phyloP scores from a whole-genome alignment of 2,329 filamentous ascomycete genomes.

The Geosmithia flava region DNA sequence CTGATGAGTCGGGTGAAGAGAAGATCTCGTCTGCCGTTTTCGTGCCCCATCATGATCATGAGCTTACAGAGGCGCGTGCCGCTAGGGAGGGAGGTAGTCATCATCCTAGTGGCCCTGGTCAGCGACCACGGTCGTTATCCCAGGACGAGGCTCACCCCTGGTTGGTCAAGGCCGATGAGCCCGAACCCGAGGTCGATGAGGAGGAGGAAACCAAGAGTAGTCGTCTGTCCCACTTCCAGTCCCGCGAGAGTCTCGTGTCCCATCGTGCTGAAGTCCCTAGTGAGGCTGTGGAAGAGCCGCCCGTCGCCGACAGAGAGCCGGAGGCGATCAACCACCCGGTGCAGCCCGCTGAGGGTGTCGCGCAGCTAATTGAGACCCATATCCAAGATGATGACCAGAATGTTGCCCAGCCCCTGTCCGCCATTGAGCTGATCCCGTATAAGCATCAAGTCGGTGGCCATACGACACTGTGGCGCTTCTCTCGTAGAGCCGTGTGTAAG shows the following conservation, averaged over 20 bases:
- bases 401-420: conserved; percentile 58
- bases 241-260: conserved; percentile 15
- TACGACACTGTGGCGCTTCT: conserved; percentile 93
- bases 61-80: conserved; percentile 22
- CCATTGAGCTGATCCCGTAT: conserved; percentile 93
- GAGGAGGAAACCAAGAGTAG: conserved; percentile 10
- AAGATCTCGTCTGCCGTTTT: conserved; percentile 83
- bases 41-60: conserved; percentile 62
- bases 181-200: conserved; percentile 19
- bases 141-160: conserved; percentile 32
- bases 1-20: conserved; percentile 60
- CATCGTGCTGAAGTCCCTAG: conserved; percentile 17
- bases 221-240: conserved; percentile 10
- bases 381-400: conserved; percentile 38
- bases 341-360: too few species aligned
- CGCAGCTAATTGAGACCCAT: conserved; percentile 14
- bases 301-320: conserved; percentile 27
- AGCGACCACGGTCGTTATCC: conserved; percentile 29
- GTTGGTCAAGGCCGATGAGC: conserved; percentile 46
- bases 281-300: conserved; percentile 21
- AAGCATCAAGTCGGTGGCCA: conserved; percentile 96
- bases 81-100: conserved; percentile 10
- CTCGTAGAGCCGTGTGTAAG: conserved; percentile 89
- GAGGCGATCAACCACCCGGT: conserved; percentile 20
- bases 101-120: conserved; percentile 16